These are phyloP conservation scores for Cercophora newfieldiana DNA, from an alignment of 495 filamentous ascomycete species.

Conservation along the genomic window DNA sequence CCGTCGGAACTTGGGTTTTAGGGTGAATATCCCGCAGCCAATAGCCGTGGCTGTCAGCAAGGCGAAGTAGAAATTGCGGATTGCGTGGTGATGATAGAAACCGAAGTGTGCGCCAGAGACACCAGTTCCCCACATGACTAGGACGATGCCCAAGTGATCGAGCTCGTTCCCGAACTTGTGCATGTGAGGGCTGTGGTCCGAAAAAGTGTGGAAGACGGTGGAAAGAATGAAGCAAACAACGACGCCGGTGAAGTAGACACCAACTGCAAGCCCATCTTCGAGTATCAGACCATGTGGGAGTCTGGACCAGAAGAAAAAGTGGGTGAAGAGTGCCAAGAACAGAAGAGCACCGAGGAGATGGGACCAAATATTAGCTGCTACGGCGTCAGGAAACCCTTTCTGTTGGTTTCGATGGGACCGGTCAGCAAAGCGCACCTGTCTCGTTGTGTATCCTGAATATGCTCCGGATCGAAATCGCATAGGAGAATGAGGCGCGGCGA, in stretches of 20 bases:
- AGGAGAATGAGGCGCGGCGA: neutral
- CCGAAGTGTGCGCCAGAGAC: conserved; percentile 13
- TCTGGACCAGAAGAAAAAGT: conserved; percentile 4
- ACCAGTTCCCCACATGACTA: conserved; percentile 16
- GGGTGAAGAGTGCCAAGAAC: conserved; percentile 1
- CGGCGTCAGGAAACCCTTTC: neutral
- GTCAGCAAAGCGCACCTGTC: neutral
- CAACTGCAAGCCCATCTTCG: conserved; percentile 9
- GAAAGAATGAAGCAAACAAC: conserved; percentile 15
- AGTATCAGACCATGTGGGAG: neutral
- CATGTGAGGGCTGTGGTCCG: conserved; percentile 17
- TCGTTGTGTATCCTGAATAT: conserved; percentile 7
- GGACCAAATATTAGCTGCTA: conserved; percentile 14
- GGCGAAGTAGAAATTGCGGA: conserved; percentile 3
- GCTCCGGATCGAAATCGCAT: neutral
- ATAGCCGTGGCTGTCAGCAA: conserved; percentile 4
- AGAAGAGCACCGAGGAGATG: conserved; percentile 13
- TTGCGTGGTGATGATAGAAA: conserved; percentile 11
- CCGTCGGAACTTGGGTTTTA: conserved; percentile 7
- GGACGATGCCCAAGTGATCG: conserved; percentile 14
- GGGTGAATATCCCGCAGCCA: conserved; percentile 9
- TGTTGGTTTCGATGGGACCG: neutral
- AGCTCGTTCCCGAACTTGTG: conserved; percentile 17
- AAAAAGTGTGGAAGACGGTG: conserved; percentile 16
- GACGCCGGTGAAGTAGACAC: conserved; percentile 5